Evolutionary conservation across 2,329 filamentous ascomycete species (phyloP), one percentile per base, ranked within the genome.

Genomic region (Verticillium nonalfalfae): DNA sequence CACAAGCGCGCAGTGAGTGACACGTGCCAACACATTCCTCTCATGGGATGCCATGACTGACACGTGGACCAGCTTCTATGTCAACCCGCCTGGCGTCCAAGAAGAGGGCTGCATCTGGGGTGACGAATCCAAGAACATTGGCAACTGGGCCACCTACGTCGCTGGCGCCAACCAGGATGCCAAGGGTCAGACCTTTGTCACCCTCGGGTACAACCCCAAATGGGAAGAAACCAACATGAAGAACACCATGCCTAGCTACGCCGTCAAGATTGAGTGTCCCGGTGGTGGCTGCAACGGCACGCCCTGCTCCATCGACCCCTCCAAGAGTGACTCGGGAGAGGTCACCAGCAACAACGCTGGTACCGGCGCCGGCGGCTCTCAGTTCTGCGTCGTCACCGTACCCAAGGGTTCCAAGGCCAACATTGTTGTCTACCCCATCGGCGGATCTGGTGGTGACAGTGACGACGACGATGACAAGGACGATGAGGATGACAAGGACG

Each of bases 111-210:
- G 90, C 72, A 74, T 88, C 61, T 93, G 90, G 90, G 89, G 90
- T 62, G 83, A 83, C 55, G 79, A 79, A 9, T 76, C 78, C 50
- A 79, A 86, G 65, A 81, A 88, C 1, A 74, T 86, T 66, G 90
- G 90, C 58, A 93, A 93, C 77, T 93, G 90, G 90, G 80, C 84
- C 58, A 86, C 89, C 2, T 94, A 87, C 69, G 90, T 93, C 65
- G 87, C 88, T 14, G 90, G 90, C 62, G 87, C 89, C 61, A 93
- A 93, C 74, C 87, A 86, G 15, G 86, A 87, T 66, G 67, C 70
- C 56, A 79, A 74, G 59, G 90, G 90, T 58, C 75, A 84, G 63
- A 92, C 90, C 1, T 93, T 84, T 70, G 81, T 91, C 68, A 93
- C 91, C 77, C 79, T 93, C 59, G 90, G 86, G 60, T 90, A 87